These are phyloP conservation scores for Gossypium turneri DNA, from an alignment of 345 rosid species.

Conservation along the genomic window DNA sequence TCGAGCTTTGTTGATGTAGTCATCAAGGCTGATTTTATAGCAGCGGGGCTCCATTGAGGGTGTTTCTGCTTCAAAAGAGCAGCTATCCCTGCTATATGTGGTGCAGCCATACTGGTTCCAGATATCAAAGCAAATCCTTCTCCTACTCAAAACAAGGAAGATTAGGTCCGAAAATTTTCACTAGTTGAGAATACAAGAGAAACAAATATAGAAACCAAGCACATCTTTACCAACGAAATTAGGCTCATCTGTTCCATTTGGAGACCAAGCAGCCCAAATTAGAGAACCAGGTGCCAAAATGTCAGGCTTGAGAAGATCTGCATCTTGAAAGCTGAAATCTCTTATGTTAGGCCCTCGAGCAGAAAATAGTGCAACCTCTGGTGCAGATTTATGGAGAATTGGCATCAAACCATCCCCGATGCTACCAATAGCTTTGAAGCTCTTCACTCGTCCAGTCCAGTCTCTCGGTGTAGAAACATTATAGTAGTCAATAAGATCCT, in stretches of 20 bases:
- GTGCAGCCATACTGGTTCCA: conserved; percentile 99
- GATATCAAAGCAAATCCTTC: conserved; percentile 95
- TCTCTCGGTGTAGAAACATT: conserved; percentile 86
- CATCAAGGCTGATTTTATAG: conserved; percentile 94
- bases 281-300: conserved; percentile 95
- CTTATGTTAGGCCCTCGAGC: conserved; percentile 94
- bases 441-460: conserved; percentile 92
- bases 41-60: conserved; percentile 97
- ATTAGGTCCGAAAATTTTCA: background rate
- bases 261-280: conserved; percentile 99
- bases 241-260: conserved; percentile 94
- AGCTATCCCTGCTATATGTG: conserved; percentile 97
- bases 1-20: conserved; percentile 80
- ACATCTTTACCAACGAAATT: conserved; percentile 65
- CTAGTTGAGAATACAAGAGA: background rate
- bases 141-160: conserved; percentile 45
- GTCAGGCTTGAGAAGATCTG: conserved; percentile 98
- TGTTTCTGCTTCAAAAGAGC: conserved; percentile 96
- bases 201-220: conserved; percentile 5
- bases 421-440: conserved; percentile 80
- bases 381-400: conserved; percentile 94
- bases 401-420: conserved; percentile 95
- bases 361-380: conserved; percentile 93
- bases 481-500: conserved; percentile 96
- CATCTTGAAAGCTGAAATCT: conserved; percentile 93